Base-by-base conservation (phyloP, 495 filamentous ascomycete genomes). In the Monascus purpureus region DNA sequence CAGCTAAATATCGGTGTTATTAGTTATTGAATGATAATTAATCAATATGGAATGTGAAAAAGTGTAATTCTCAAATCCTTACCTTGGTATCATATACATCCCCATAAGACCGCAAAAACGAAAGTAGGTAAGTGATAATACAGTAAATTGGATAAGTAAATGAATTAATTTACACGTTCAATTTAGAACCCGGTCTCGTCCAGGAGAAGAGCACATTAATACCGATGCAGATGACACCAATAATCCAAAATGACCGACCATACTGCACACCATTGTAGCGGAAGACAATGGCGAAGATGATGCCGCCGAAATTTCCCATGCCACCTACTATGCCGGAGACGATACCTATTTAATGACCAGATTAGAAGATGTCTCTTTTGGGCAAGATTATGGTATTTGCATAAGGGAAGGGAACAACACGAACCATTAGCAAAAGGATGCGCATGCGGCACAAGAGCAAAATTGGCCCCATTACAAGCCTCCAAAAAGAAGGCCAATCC, bases 221-320 rank as follows among this genome's bases (percentile, higher is more conserved):
- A 0, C 37, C 73, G 28, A 93, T 68, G 39, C 67, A 71, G 6
- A 92, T 73, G n/a, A 77, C 58, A 11, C 84, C 84, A 33, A 86
- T 82, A 34, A 88, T 77, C 82, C 82, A 87, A 46, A 90, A 68
- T 6, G 66, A 70, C 46, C 65, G 71, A 2, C 63, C 68, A 37
- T 86, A 93, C 35, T 77, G 46, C 0, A 46, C 61, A 2, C 73
- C 73, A 29, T 67, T 66, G 52, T 86, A 90, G 33, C 86, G 62
- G 63, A 94, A 90, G 38, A 94, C 72, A 32, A 93, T 72, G 12
- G 81, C 75, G 50, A 92, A 93, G 35, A 90, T 62, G 23, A 93
- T 77, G 13, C 86, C 86, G 1, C 86, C 86, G 4, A 94, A 44
- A 39, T 93, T 94, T 2, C 86, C 86, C 8, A 72, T 59, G 0